Conservation (phyloP, 768 basidiomycete species). For the Trametes cinnabarina region DNA sequence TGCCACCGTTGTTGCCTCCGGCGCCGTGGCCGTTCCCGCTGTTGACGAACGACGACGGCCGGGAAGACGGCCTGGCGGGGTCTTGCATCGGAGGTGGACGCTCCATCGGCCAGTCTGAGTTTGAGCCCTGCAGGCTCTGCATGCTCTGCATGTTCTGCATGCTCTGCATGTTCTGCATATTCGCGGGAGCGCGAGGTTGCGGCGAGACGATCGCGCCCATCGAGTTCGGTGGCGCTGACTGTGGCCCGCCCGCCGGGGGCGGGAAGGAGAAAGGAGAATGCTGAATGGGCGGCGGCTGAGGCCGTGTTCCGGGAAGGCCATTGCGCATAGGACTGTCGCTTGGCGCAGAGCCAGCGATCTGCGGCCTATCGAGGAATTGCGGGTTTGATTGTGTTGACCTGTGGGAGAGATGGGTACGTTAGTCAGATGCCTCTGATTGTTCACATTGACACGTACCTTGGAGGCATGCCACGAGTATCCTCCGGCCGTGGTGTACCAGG, state of each 20-base stretch:
- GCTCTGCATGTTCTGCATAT: conserved; percentile 19
- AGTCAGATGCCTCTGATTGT: not conserved
- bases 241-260: conserved; percentile 38
- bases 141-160: conserved; percentile 14
- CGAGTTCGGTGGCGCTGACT: conserved; percentile 44
- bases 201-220: conserved; percentile 45
- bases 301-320: conserved; percentile 29
- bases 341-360: conserved; percentile 38
- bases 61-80: conserved; percentile 27
- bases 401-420: conserved; percentile 23
- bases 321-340: conserved; percentile 37
- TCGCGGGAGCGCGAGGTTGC: conserved; percentile 34
- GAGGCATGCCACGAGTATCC: conserved; percentile 24
- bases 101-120: conserved; percentile 22
- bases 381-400: conserved; percentile 35
- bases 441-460: conserved; percentile 22
- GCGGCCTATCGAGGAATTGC: conserved; percentile 45
- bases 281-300: conserved; percentile 38
- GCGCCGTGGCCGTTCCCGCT: not conserved
- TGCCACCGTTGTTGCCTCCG: not conserved
- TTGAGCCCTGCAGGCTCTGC: conserved; percentile 18
- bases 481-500: conserved; percentile 27
- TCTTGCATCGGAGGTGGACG: conserved; percentile 25
- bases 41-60: conserved; percentile 27
- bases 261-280: conserved; percentile 47